These are phyloP conservation scores for Pseudogymnoascus sp. DNA, from an alignment of 2,329 filamentous ascomycete genomes.

Conservation along the genomic window DNA sequence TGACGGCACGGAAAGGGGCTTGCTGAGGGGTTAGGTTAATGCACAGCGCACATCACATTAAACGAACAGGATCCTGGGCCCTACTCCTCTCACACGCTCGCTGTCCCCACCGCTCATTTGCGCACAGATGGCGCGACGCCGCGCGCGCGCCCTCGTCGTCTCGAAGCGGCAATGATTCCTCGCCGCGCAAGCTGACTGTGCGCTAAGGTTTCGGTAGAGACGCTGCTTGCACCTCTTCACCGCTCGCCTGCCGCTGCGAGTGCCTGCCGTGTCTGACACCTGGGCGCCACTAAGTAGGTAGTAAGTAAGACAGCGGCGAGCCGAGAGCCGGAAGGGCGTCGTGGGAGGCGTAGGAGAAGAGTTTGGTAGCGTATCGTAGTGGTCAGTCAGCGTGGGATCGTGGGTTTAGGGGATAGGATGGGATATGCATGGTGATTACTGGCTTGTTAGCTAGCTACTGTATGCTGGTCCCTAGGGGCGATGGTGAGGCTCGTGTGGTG, in stretches of 20 bases:
- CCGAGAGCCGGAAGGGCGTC: neutral
- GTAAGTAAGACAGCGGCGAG: neutral
- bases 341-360: too few species aligned
- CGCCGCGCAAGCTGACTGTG: neutral
- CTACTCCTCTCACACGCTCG: neutral
- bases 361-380: neutral
- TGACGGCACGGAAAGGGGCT: neutral
- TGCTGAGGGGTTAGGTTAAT: neutral
- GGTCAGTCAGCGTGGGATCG: neutral
- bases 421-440: neutral
- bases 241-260: neutral
- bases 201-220: neutral
- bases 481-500: neutral
- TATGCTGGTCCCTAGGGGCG: neutral
- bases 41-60: neutral
- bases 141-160: neutral
- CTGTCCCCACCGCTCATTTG: constrained; percentile 2
- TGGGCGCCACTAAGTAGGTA: neutral
- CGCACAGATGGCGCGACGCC: neutral
- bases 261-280: neutral
- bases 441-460: neutral
- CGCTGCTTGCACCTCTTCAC: neutral
- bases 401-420: neutral
- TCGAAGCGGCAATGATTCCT: constrained; percentile 2
- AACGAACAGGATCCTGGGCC: neutral